Percentiles rank a stretch among this genome's conserved stretches.
Conservation (phyloP, 2,329 filamentous ascomycete species). For the Nigrospora osmanthi region DNA sequence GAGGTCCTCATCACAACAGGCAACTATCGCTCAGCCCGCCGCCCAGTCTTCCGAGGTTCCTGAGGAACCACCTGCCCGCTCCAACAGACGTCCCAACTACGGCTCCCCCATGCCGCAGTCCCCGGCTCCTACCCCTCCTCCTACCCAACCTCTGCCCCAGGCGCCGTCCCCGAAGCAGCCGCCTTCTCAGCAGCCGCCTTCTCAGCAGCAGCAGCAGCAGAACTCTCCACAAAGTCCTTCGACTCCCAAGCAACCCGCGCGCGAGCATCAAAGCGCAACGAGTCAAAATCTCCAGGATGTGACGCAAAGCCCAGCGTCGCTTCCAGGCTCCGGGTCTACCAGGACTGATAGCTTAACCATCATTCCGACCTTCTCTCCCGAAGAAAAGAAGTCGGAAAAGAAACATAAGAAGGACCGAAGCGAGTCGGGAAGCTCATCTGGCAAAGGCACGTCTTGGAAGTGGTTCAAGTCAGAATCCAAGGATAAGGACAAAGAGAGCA, state of each 20-base stretch:
- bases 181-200: not conserved
- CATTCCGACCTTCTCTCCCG: slow-evolving; percentile 62
- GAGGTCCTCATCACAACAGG: slow-evolving; percentile 45
- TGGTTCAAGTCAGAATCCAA: slow-evolving; percentile 51
- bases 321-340: slow-evolving; percentile 58
- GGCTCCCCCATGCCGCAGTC: slow-evolving; percentile 16
- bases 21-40: slow-evolving; percentile 30
- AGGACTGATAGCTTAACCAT: slow-evolving; percentile 74
- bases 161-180: no score
- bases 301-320: slow-evolving; percentile 54
- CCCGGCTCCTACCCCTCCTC: slow-evolving; percentile 1
- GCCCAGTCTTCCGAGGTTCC: slow-evolving; percentile 33
- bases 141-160: no score
- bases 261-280: slow-evolving; percentile 23
- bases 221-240: slow-evolving; percentile 14
- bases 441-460: slow-evolving; percentile 72
- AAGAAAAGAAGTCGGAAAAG: slow-evolving; percentile 69
- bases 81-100: slow-evolving; percentile 30
- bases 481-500: slow-evolving; percentile 68
- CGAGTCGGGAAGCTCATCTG: slow-evolving; percentile 46
- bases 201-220: slow-evolving; percentile 9
- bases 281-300: slow-evolving; percentile 56
- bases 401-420: slow-evolving; percentile 69
- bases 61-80: slow-evolving; percentile 39
- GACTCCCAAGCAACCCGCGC: slow-evolving; percentile 11